Evolutionary conservation across 257 asterid genomes (phyloP).

Genomic region (Salvia splendens): DNA sequence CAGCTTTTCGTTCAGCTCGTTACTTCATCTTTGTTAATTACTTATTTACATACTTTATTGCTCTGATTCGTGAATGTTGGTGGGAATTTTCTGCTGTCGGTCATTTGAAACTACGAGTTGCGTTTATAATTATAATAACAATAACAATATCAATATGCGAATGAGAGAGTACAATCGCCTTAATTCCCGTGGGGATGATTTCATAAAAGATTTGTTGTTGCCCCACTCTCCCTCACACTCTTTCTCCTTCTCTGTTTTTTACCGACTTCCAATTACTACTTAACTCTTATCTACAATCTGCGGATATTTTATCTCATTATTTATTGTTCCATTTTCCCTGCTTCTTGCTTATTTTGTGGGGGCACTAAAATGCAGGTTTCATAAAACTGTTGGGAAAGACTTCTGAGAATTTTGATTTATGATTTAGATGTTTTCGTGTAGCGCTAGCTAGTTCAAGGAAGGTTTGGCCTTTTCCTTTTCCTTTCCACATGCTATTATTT

Average conservation of each 20-base stretch:
- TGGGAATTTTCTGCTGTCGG: slow-evolving; percentile 40
- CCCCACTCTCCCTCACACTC: slow-evolving; percentile 35
- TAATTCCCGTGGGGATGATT: slow-evolving; percentile 59
- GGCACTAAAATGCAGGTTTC: slow-evolving; percentile 28
- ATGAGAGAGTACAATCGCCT: slow-evolving; percentile 33
- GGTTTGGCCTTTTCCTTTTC: neutral
- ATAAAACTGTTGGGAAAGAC: slow-evolving; percentile 33
- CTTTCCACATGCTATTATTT: slow-evolving; percentile 18
- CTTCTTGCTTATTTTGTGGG: slow-evolving; percentile 37
- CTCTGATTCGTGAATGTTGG: slow-evolving; percentile 39
- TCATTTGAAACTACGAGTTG: neutral
- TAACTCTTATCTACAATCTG: slow-evolving; percentile 4
- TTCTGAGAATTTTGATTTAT: slow-evolving; percentile 33
- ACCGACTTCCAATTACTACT: slow-evolving; percentile 19
- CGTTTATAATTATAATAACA: neutral
- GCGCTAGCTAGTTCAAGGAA: slow-evolving; percentile 22
- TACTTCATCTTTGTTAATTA: too few relatives aligned
- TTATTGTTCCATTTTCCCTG: slow-evolving; percentile 11
- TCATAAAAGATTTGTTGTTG: slow-evolving; percentile 42
- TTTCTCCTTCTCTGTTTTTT: neutral
- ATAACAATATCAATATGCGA: neutral
- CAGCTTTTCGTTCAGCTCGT: neutral
- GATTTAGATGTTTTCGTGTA: slow-evolving; percentile 33
- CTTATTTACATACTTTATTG: neutral
- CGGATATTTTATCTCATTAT: slow-evolving; percentile 9